These are phyloP conservation scores for Pythium aphanidermatum DNA, from an alignment of 352 stramenopile genomes.

Conservation along the genomic window DNA sequence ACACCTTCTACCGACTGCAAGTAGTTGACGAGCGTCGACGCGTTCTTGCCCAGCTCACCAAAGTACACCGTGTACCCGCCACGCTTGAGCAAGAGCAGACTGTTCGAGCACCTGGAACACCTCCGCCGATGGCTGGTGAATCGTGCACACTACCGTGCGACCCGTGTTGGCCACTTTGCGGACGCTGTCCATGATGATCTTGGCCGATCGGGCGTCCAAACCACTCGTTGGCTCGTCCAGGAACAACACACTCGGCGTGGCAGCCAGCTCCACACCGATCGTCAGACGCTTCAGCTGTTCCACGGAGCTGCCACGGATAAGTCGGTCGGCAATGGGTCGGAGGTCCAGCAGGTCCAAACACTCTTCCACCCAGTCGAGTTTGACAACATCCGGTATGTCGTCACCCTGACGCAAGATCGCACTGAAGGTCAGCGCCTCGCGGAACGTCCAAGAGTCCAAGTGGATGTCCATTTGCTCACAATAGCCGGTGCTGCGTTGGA, in stretches of 20 bases:
- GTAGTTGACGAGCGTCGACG: constrained; percentile 18
- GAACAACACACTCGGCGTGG: constrained; percentile 64
- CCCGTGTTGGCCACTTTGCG: constrained; percentile 61
- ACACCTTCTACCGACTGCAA: constrained; percentile 29
- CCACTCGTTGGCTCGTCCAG: constrained; percentile 57
- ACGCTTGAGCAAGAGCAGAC: constrained; percentile 54
- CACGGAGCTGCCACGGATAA: constrained; percentile 17
- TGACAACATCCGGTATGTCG: constrained; percentile 8
- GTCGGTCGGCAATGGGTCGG: constrained; percentile 15
- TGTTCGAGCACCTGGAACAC: constrained; percentile 83
- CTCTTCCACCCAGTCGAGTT: constrained; percentile 17
- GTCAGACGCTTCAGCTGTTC: constrained; percentile 32
- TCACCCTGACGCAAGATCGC: constrained; percentile 42
- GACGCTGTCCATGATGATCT: constrained; percentile 28
- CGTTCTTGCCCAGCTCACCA: constrained; percentile 19
- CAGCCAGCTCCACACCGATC: constrained; percentile 48
- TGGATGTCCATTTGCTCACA: constrained; percentile 78
- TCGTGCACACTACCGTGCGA: constrained; percentile 74
- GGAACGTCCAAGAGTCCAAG: constrained; percentile 55
- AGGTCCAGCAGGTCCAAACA: constrained; percentile 20
- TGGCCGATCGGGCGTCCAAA: constrained; percentile 30
- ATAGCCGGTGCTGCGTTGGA: constrained; percentile 20
- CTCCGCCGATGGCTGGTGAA: constrained; percentile 82
- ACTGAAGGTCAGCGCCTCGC: constrained; percentile 13
- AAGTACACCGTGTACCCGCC: constrained; percentile 33